Conservation (phyloP, 1,139 yeast species). For the Candida albicans region DNA sequence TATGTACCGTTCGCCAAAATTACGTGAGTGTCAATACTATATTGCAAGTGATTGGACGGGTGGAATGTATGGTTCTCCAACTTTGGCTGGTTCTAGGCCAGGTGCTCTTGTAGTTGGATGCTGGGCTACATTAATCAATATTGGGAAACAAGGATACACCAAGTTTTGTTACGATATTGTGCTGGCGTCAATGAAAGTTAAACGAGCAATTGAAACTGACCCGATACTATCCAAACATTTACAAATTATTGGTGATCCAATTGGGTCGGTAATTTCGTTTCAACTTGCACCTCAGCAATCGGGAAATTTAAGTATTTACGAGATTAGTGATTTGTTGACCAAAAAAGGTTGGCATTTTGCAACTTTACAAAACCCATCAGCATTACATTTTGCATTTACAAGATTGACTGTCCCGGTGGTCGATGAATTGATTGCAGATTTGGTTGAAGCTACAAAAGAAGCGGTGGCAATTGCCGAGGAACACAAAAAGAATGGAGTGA, state of each 20-base stretch:
- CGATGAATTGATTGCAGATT: conserved; percentile 58
- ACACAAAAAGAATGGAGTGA: conserved; percentile 28
- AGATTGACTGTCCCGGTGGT: conserved; percentile 63
- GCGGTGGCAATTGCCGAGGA: conserved; percentile 32
- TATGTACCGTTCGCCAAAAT: conserved; percentile 71
- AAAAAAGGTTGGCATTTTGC: conserved; percentile 87
- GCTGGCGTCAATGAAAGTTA: conserved; percentile 59
- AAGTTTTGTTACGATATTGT: conserved; percentile 69
- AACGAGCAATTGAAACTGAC: conserved; percentile 40
- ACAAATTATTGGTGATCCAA: conserved; percentile 79
- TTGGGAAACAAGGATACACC: conserved; percentile 80
- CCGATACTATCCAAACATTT: conserved; percentile 44
- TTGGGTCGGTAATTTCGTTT: conserved; percentile 79
- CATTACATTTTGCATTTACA: conserved; percentile 88
- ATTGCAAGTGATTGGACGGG: conserved; percentile 87
- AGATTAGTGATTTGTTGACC: conserved; percentile 66
- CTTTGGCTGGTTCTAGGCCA: conserved; percentile 94
- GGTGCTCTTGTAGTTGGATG: conserved; percentile 97
- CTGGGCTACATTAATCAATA: conserved; percentile 85
- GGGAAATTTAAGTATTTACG: conserved; percentile 60
- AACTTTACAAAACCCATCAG: conserved; percentile 85
- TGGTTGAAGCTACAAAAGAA: conserved; percentile 49
- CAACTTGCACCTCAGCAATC: conserved; percentile 38
- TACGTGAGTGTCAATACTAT: conserved; percentile 83
- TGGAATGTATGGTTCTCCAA: conserved; percentile 94